phyloP scores from a whole-genome alignment of 345 rosid species.

The Lepidium aucheri region DNA sequence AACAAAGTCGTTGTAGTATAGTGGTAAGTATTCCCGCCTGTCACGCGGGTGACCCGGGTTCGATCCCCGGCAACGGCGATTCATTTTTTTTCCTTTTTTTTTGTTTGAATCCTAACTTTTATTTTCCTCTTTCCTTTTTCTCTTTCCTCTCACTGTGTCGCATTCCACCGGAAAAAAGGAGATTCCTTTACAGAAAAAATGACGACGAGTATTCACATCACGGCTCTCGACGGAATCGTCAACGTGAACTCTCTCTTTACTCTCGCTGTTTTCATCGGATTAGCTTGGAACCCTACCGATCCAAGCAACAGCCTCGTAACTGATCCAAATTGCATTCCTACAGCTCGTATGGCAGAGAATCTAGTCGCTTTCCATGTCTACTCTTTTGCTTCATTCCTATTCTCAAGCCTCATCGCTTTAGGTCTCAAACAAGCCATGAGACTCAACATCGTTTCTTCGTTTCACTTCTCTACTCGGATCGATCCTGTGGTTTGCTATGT shows the following conservation, averaged over 20 bases:
- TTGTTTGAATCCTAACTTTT: not conserved
- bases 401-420: slow-evolving; percentile 74
- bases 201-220: slow-evolving; percentile 77
- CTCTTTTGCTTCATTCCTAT: slow-evolving; percentile 74
- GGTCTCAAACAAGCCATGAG: slow-evolving; percentile 80
- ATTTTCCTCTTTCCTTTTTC: not conserved
- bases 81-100: not conserved
- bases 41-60: slow-evolving; percentile 99
- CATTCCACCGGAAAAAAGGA: slow-evolving; percentile 2
- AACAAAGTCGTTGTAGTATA: slow-evolving; percentile 81
- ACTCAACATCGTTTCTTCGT: slow-evolving; percentile 26
- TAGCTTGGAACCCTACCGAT: slow-evolving; percentile 62
- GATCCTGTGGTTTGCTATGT: slow-evolving; percentile 28
- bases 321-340: slow-evolving; percentile 42
- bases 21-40: slow-evolving; percentile 96
- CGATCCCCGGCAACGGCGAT: slow-evolving; percentile 94
- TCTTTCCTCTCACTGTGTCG: not conserved
- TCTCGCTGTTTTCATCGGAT: slow-evolving; percentile 79
- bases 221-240: slow-evolving; percentile 78
- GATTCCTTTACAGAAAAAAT: slow-evolving; percentile 3
- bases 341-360: slow-evolving; percentile 38
- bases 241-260: slow-evolving; percentile 93
- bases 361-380: slow-evolving; percentile 76
- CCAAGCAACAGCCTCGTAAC: slow-evolving; percentile 34
- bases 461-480: slow-evolving; percentile 15